Evolutionary conservation across 805 yeast species (phyloP).

Genomic region (Metschnikowia henanensis): DNA sequence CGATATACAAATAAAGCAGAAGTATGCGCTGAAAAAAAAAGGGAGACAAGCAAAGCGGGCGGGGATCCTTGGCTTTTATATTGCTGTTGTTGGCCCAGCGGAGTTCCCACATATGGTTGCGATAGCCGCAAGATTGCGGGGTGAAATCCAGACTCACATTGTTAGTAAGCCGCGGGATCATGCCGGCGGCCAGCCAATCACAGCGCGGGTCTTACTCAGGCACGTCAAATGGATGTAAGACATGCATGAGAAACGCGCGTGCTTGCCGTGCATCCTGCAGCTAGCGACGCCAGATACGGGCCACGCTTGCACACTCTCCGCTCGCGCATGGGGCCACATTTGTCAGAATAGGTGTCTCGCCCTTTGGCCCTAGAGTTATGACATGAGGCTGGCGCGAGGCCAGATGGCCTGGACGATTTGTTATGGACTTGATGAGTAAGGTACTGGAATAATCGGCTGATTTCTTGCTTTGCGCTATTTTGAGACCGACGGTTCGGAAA

Average conservation of each 20-base stretch:
- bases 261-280: background rate
- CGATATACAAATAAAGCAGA: background rate
- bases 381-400: too few species aligned
- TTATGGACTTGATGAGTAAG: too few species aligned
- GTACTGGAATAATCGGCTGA: too few species aligned
- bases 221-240: background rate
- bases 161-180: slow-evolving; percentile 10
- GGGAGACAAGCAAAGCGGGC: background rate
- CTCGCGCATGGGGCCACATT: background rate
- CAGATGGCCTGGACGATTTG: too few species aligned
- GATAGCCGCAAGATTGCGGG: slow-evolving; percentile 9
- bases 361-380: background rate
- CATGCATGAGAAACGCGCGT: slow-evolving; percentile 1
- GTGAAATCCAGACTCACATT: slow-evolving; percentile 11
- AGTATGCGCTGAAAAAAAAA: too few species aligned
- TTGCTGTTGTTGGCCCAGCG: background rate
- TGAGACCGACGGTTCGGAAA: too few species aligned
- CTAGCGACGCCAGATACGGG: background rate
- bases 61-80: background rate
- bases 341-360: background rate
- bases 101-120: background rate
- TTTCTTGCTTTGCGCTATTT: too few species aligned
- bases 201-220: slow-evolving; percentile 6
- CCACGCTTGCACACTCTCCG: background rate
- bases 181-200: slow-evolving; percentile 9